Percentiles rank a stretch among this genome's conserved stretches.
Conservation (phyloP, 2,329 filamentous ascomycete species). For the Fusarium heterosporum region DNA sequence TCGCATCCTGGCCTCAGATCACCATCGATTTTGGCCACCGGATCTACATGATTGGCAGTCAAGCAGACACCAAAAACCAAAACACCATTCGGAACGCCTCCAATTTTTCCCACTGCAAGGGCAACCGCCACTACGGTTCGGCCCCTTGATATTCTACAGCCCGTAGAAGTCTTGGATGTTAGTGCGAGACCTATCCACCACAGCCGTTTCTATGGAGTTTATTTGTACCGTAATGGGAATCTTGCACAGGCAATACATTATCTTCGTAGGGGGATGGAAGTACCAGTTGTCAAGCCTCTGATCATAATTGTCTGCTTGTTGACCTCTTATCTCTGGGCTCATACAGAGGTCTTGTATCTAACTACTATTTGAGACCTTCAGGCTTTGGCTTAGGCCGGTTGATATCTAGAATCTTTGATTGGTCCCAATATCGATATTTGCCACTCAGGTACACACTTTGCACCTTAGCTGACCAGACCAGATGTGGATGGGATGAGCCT, state of each 20-base stretch:
- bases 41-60: slow-evolving; percentile 29
- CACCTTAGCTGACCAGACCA: background rate
- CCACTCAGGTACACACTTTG: slow-evolving; percentile 30
- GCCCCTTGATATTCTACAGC: slow-evolving; percentile 12
- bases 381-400: slow-evolving; percentile 23
- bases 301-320: too few species aligned
- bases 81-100: slow-evolving; percentile 25
- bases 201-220: too few species aligned
- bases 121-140: slow-evolving; percentile 41
- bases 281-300: too few species aligned
- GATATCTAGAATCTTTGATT: slow-evolving; percentile 25
- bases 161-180: too few species aligned
- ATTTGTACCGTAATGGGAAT: too few species aligned
- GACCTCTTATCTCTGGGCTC: too few species aligned
- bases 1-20: slow-evolving; percentile 39
- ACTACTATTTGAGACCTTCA: background rate
- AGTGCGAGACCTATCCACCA: too few species aligned
- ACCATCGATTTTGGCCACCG: slow-evolving; percentile 32
- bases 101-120: slow-evolving; percentile 36
- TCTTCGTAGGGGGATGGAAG: too few species aligned
- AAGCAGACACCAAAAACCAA: slow-evolving; percentile 17
- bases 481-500: background rate
- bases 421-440: slow-evolving; percentile 8
- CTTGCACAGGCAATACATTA: too few species aligned
- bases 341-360: too few species aligned